Evolutionary conservation across 148 eudicot species (phyloP).

Genomic region (Oxyria digyna): DNA sequence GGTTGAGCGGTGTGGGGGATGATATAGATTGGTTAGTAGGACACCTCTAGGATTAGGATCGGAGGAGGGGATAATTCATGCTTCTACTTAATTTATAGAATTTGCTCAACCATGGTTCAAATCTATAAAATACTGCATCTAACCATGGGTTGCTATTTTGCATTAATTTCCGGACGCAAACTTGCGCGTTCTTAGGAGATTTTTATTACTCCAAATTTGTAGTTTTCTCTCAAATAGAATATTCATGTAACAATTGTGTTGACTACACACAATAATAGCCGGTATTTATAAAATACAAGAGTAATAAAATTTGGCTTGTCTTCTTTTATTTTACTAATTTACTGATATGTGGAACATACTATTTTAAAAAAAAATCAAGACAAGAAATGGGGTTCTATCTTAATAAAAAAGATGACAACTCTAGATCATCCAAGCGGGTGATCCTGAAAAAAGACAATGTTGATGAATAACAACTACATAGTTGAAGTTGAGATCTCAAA

Average conservation of each 20-base stretch:
- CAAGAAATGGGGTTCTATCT: too few relatives aligned
- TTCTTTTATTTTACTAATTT: too few relatives aligned
- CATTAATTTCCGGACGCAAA: neutral
- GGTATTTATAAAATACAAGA: too few relatives aligned
- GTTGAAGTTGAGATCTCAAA: too few relatives aligned
- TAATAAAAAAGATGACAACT: too few relatives aligned
- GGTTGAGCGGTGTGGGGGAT: neutral
- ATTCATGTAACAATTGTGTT: neutral
- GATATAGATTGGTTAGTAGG: neutral
- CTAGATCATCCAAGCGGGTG: too few relatives aligned
- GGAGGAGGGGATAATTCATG: neutral
- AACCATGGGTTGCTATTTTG: neutral
- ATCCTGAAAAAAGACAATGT: too few relatives aligned
- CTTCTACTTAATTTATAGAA: slow-evolving; percentile 1
- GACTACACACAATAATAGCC: too few relatives aligned
- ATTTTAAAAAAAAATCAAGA: too few relatives aligned
- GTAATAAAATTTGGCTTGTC: too few relatives aligned
- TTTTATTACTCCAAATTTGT: neutral
- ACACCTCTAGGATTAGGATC: neutral
- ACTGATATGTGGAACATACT: too few relatives aligned
- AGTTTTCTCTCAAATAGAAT: neutral
- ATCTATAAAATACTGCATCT: neutral
- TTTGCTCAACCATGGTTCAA: neutral
- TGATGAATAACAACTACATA: too few relatives aligned
- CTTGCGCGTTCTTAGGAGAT: neutral